Percentiles rank a stretch among this genome's conserved stretches.
phyloP scores from a whole-genome alignment of 1,284 basidiomycete genomes.

The Thecaphora thlaspeos region DNA sequence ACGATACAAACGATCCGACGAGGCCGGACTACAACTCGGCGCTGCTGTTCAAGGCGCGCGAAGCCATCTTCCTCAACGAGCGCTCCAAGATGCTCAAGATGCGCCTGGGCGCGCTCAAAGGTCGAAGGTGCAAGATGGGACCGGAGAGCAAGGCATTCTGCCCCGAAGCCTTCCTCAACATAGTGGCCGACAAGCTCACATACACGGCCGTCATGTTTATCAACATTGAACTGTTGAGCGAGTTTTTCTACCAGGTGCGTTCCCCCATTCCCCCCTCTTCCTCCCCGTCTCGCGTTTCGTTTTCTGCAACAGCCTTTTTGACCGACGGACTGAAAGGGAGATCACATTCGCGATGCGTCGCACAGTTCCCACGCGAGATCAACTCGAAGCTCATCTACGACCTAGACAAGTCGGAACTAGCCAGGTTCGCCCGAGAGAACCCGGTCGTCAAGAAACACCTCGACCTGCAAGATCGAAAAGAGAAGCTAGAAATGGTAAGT shows the following conservation, averaged over 20 bases:
- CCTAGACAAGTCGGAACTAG: constrained; percentile 79
- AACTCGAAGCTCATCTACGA: constrained; percentile 91
- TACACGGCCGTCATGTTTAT: constrained; percentile 98
- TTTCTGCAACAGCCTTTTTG: too few species aligned
- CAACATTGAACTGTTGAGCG: constrained; percentile 82
- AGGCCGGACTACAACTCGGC: constrained; percentile 74
- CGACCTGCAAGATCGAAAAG: constrained; percentile 94
- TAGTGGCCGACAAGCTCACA: constrained; percentile 94
- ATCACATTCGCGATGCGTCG: too few species aligned
- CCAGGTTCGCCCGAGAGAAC: constrained; percentile 90
- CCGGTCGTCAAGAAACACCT: constrained; percentile 79
- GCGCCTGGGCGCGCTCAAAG: constrained; percentile 77
- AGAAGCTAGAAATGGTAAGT: constrained; percentile 68
- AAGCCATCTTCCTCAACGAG: constrained; percentile 83
- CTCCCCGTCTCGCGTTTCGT: neutral
- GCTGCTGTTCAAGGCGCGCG: constrained; percentile 67
- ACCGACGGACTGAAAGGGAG: too few species aligned
- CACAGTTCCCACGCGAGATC: constrained; percentile 91
- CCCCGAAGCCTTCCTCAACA: constrained; percentile 93
- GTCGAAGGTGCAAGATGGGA: constrained; percentile 80
- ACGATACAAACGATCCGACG: constrained; percentile 61
- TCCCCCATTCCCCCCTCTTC: neutral
- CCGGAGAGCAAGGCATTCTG: constrained; percentile 85
- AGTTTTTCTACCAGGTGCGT: constrained; percentile 93
- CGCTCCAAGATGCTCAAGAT: constrained; percentile 79